phyloP scores from a whole-genome alignment of 1,284 basidiomycete species.

The Boletellus deceptivus region DNA sequence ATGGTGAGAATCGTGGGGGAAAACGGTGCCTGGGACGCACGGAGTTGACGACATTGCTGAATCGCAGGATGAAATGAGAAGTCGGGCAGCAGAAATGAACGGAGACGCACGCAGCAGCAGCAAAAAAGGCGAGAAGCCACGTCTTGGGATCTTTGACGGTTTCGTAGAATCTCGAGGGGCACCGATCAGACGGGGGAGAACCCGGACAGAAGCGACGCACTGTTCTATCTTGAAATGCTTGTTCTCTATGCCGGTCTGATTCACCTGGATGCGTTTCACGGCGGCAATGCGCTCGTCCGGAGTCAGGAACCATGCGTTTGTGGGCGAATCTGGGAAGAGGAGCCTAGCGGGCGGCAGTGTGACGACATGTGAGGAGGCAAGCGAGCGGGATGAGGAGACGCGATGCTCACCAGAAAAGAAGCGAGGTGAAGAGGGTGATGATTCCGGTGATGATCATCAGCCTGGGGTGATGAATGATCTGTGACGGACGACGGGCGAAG shows the following conservation, averaged over 20 bases:
- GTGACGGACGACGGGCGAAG: neutral
- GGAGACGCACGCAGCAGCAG: slow-evolving; percentile 46
- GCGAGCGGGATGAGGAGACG: neutral
- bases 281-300: slow-evolving; percentile 64
- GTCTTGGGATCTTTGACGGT: slow-evolving; percentile 70
- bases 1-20: slow-evolving; percentile 1
- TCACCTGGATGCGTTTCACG: slow-evolving; percentile 62
- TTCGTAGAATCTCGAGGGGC: slow-evolving; percentile 58
- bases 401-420: slow-evolving; percentile 49
- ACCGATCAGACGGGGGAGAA: slow-evolving; percentile 10
- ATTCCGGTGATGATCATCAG: slow-evolving; percentile 60
- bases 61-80: slow-evolving; percentile 11
- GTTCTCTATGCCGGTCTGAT: slow-evolving; percentile 75
- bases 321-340: slow-evolving; percentile 75
- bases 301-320: slow-evolving; percentile 69
- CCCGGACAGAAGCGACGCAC: slow-evolving; percentile 37
- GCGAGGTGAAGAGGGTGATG: slow-evolving; percentile 58
- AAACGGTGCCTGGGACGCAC: slow-evolving; percentile 30
- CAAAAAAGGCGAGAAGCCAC: slow-evolving; percentile 68
- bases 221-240: slow-evolving; percentile 78
- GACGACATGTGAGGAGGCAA: slow-evolving; percentile 4
- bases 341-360: slow-evolving; percentile 41
- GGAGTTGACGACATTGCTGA: slow-evolving; percentile 55
- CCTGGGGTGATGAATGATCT: slow-evolving; percentile 32
- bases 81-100: neutral